Conservation (phyloP, 2,329 filamentous ascomycete genomes). For the Zasmidium cellare region DNA sequence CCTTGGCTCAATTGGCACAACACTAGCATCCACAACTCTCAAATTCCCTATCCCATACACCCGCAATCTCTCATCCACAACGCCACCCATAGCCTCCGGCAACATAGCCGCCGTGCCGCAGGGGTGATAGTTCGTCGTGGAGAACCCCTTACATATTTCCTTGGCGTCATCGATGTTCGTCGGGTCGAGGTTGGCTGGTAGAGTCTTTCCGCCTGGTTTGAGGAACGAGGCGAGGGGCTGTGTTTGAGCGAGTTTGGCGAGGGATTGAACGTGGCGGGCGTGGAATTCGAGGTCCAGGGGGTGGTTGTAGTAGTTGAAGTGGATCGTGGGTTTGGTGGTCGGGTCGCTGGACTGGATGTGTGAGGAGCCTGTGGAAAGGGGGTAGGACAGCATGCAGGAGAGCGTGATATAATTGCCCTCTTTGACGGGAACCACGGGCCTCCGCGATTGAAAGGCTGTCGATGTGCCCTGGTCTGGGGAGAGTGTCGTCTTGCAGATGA, state of each 20-base stretch:
- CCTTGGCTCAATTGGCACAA: constrained; percentile 53
- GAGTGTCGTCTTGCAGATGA: constrained; percentile 14
- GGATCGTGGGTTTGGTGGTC: constrained; percentile 23
- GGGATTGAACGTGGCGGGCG: constrained; percentile 31
- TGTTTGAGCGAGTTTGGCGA: constrained; percentile 43
- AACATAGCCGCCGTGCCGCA: constrained; percentile 40
- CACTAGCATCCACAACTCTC: constrained; percentile 26
- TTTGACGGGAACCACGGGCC: background rate
- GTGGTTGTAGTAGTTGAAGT: constrained; percentile 32
- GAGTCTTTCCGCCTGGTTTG: constrained; percentile 17
- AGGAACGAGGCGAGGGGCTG: constrained; percentile 37
- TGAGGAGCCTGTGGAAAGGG: constrained; percentile 26
- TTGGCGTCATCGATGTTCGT: constrained; percentile 24
- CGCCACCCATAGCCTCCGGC: constrained; percentile 24
- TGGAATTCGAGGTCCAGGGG: constrained; percentile 32
- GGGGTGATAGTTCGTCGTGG: constrained; percentile 39
- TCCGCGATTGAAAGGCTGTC: constrained; percentile 17
- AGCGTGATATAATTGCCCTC: constrained; percentile 23
- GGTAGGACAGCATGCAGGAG: constrained; percentile 25
- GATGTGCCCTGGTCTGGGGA: constrained; percentile 25
- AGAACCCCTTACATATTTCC: constrained; percentile 11
- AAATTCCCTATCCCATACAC: constrained; percentile 6
- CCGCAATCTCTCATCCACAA: constrained; percentile 5
- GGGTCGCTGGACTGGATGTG: constrained; percentile 28
- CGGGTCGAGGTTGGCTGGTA: constrained; percentile 6